Conservation (phyloP, 2,329 filamentous ascomycete genomes). For the Apiospora aurea region DNA sequence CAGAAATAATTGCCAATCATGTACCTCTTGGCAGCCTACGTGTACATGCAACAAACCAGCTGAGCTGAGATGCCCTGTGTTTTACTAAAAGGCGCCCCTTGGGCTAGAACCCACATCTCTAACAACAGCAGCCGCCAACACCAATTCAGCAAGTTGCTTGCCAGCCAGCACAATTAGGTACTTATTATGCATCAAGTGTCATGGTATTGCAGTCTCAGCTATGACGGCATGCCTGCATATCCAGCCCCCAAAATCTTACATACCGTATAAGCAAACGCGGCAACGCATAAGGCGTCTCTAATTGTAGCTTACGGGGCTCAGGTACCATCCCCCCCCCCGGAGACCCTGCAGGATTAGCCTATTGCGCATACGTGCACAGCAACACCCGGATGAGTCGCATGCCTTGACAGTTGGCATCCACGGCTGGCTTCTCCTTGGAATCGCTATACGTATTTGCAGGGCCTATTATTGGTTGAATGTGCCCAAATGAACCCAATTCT, state of each 20-base stretch:
- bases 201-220: not conserved
- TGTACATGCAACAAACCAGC: not conserved
- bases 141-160: not conserved
- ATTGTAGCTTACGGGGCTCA: not conserved
- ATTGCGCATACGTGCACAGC: not conserved
- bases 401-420: no score
- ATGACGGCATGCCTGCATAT: not conserved
- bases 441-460: no score
- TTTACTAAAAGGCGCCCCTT: not conserved
- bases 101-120: not conserved
- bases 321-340: no score
- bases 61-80: not conserved
- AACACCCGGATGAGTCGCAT: not conserved
- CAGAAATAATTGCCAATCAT: not conserved
- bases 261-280: not conserved
- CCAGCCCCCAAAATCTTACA: not conserved
- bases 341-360: not conserved
- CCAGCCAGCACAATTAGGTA: not conserved
- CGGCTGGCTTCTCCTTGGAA: no score
- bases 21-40: no score
- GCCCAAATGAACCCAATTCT: no score
- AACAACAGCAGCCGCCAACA: slow-evolving; percentile 1
- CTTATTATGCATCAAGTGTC: not conserved
- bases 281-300: not conserved
- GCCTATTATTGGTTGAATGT: no score